Evolutionary conservation across 108 stramenopile species (phyloP).

Genomic region (Mediolabrus comicus): DNA sequence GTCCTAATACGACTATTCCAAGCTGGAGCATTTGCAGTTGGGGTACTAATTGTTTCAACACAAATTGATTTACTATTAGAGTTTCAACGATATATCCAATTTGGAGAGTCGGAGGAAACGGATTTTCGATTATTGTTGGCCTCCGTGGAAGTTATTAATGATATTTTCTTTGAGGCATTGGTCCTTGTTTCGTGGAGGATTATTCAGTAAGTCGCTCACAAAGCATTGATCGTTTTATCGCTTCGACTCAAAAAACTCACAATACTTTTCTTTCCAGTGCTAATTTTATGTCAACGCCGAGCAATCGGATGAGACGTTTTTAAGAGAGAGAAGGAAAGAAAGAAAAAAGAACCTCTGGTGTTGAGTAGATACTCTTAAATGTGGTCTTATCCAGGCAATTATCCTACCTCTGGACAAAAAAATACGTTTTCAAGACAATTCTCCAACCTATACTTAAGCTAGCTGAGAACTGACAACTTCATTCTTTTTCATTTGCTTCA

Average conservation of each 20-base stretch:
- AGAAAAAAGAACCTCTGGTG: too few relatives aligned
- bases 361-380: too few relatives aligned
- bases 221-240: slow-evolving; percentile 41
- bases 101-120: slow-evolving; percentile 64
- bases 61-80: slow-evolving; percentile 72
- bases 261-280: too few relatives aligned
- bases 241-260: slow-evolving; percentile 57
- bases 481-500: not conserved
- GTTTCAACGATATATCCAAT: slow-evolving; percentile 58
- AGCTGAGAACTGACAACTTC: not conserved
- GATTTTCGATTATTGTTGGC: slow-evolving; percentile 49
- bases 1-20: slow-evolving; percentile 44
- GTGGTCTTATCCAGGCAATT: too few relatives aligned
- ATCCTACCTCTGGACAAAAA: not conserved
- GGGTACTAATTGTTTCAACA: slow-evolving; percentile 70
- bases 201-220: slow-evolving; percentile 55
- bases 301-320: slow-evolving; percentile 11
- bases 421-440: not conserved
- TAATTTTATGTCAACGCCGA: slow-evolving; percentile 16
- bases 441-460: too few relatives aligned
- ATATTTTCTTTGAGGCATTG: slow-evolving; percentile 70
- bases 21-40: slow-evolving; percentile 78
- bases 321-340: too few relatives aligned
- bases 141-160: slow-evolving; percentile 69
- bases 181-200: slow-evolving; percentile 59